Percentiles rank a stretch among this genome's conserved stretches.
phyloP scores from a whole-genome alignment of 305 asterid genomes.

The Fraxinus albicans region DNA sequence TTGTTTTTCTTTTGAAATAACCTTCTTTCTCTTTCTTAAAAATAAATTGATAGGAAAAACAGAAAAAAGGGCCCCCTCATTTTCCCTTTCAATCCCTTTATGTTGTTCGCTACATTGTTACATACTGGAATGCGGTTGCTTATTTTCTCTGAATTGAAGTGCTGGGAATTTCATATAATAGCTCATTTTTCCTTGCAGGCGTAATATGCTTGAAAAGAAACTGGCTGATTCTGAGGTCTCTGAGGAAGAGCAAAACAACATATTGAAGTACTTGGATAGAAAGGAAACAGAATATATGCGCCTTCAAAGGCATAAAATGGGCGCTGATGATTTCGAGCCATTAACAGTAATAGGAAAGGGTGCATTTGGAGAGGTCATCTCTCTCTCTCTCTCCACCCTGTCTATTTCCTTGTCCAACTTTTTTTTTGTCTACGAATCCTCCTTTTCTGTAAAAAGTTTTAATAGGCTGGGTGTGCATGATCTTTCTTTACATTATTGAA shows the following conservation, averaged over 20 bases:
- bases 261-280: slow-evolving; percentile 67
- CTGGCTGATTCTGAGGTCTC: slow-evolving; percentile 85
- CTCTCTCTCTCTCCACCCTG: slow-evolving; percentile 7
- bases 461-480: background rate
- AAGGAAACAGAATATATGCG: slow-evolving; percentile 94
- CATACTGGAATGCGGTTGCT: background rate
- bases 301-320: slow-evolving; percentile 89
- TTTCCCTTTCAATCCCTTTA: slow-evolving; percentile 3
- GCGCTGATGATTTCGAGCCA: slow-evolving; percentile 84
- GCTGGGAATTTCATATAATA: slow-evolving; percentile 9
- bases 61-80: background rate
- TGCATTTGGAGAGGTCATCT: slow-evolving; percentile 85
- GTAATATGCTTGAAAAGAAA: slow-evolving; percentile 68
- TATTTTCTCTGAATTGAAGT: slow-evolving; percentile 7
- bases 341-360: slow-evolving; percentile 90
- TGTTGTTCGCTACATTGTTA: background rate
- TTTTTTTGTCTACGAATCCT: background rate
- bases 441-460: background rate
- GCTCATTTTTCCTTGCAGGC: slow-evolving; percentile 41
- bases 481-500: background rate
- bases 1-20: background rate
- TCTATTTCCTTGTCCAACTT: slow-evolving; percentile 4
- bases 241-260: slow-evolving; percentile 77
- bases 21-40: background rate
- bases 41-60: background rate